Evolutionary conservation across 2,329 filamentous ascomycete genomes (phyloP), one percentile per base, ranked within the genome.

Genomic region (Claviceps humidiphila): DNA sequence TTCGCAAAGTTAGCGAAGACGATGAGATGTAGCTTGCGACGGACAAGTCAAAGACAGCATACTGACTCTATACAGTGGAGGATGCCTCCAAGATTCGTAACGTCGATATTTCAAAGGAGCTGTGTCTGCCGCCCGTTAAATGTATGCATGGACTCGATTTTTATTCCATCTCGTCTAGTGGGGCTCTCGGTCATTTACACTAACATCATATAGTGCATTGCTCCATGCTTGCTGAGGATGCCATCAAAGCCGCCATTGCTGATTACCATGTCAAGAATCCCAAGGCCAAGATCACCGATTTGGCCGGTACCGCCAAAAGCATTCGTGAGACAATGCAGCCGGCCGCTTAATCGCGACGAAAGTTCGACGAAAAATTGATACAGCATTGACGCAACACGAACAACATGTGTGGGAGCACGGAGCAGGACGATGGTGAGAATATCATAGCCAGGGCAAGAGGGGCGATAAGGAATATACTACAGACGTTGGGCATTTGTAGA

Each of bases 21-120:
- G 5, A 3, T 8, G 3, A 8, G 16, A 6, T 40, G 7, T 16
- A 22, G 13, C 20, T 20, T 13, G 41, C 41, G 4, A 14, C 20
- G 13, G 16, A 13, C 6, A 11, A 37, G 9, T 17, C 16, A n/a
- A 26, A 9, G 7, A 42, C 11, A 8, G 7, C 17, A n/a, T 38
- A 47, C 42, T 17, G n/a, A 24, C 17, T 16, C 2, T 5, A 13
- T 14, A 26, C 44, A 59, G 57, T 98, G 59, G 93, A 98, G 62
- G 89, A 98, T 68, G 93, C 94, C 38, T 83, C 84, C 51, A 85
- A 86, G 72, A 87, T 98, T 62, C 85, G 89, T 74, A 98, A 98
- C 72, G 95, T 91, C 3, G 90, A 98, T 72, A 98, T 98, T 66
- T 93, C 93, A 40, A 94, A 95, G 76, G 94, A 98, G 73, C 76